Base-by-base conservation (phyloP, 176 grass and related monocot species). In the Aegilops longissima region DNA sequence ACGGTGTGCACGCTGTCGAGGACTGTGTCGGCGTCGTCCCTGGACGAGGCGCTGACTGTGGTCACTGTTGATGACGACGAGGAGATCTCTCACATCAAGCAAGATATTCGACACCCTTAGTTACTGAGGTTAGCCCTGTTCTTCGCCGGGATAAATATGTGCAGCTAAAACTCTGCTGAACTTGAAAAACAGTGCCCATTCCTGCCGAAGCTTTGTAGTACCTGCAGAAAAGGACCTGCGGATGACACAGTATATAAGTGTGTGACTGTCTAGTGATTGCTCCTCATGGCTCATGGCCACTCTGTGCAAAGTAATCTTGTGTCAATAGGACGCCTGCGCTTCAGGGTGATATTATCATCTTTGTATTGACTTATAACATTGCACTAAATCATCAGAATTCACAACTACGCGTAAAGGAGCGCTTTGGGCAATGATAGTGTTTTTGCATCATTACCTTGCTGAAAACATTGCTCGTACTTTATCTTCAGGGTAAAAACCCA, bases 1-100 rank as follows among this genome's bases (percentile, higher is more conserved):
- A 98, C 93, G 5, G 79, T 96, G 12, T 78, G 93, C 81, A 98
- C 94, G 12, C 80, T 98, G 80, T 96, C 94, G 0, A 90, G 89
- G 35, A 94, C 94, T 12, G 91, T 78, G 56, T 98, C 96, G 4
- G 84, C 66, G 8, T 84, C 85, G 5, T 96, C 96, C 1, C 74
- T 94, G 66, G 96, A 91, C 2, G 89, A 98, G 61, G 93, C 90
- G 11, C 83, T 95, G 3, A 82, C 80, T 6, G 77, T 80, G 18
- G 81, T 17, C 81, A 80, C 76, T 9, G 58, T 84, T 7, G 87
- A 87, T 20, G 72, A 76, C 6, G 92, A 76, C 0, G 92, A 94
- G 12, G 80, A 87, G 81, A 63, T 39, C 25, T 42, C 78, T 5
- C 44, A 13, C 76, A 80, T 68, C 5, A 76, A 81, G 77, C 73